A percentile compares a stretch with the other conserved stretches of the same genome.
phyloP scores from a whole-genome alignment of 2,329 filamentous ascomycete genomes.

The Incumbomyces lentus region DNA sequence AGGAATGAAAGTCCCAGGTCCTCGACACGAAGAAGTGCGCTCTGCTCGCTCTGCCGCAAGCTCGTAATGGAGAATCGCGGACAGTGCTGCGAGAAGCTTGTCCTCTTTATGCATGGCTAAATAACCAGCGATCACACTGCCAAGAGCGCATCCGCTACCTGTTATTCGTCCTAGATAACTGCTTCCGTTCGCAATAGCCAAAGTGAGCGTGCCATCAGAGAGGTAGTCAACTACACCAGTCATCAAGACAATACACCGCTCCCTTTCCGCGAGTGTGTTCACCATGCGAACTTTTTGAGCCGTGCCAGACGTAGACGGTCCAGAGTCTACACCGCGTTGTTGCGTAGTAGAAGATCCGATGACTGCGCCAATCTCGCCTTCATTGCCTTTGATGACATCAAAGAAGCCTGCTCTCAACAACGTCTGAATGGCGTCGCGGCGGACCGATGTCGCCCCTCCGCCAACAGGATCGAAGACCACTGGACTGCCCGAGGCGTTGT shows the following conservation, averaged over 20 bases:
- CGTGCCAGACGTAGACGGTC: constrained; percentile 42
- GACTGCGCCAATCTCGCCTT: constrained; percentile 71
- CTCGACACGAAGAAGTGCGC: constrained; percentile 50
- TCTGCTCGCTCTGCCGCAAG: constrained; percentile 62
- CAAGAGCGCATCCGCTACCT: constrained; percentile 71
- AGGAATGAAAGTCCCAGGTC: constrained; percentile 78
- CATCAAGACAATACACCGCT: constrained; percentile 66
- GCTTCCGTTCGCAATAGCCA: constrained; percentile 68
- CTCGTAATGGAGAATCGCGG: constrained; percentile 68
- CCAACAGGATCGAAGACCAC: constrained; percentile 85
- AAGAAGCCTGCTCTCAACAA: constrained; percentile 68
- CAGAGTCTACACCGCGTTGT: constrained; percentile 79
- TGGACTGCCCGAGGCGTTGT: constrained; percentile 66
- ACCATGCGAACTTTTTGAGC: constrained; percentile 55
- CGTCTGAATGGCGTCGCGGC: constrained; percentile 58
- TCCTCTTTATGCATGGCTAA: constrained; percentile 54
- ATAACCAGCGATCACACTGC: constrained; percentile 68
- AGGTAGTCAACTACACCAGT: constrained; percentile 71
- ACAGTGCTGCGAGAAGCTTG: constrained; percentile 60
- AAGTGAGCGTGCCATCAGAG: constrained; percentile 60
- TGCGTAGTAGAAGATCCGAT: constrained; percentile 46
- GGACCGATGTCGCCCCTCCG: constrained; percentile 67
- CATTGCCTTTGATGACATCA: constrained; percentile 87
- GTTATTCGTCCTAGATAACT: constrained; percentile 39
- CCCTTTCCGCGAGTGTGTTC: constrained; percentile 53